phyloP scores from a whole-genome alignment of 768 basidiomycete species.

The Cystofilobasidium capitatum region DNA sequence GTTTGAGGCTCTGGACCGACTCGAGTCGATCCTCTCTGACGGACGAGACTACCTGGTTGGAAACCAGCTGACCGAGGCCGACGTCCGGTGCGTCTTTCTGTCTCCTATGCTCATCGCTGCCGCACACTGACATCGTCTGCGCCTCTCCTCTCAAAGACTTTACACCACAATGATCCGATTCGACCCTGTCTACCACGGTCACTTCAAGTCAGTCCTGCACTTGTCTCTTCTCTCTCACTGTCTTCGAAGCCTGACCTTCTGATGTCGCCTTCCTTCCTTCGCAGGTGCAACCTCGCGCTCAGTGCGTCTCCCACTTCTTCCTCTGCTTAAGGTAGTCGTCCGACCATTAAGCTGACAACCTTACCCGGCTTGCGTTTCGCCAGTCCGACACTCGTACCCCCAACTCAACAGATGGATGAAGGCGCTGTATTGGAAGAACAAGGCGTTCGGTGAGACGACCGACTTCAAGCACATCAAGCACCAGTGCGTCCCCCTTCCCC shows the following conservation, averaged over 20 bases:
- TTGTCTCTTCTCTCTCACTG: too few relatives aligned
- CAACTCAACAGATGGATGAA: slow-evolving; percentile 53
- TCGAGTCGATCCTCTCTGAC: slow-evolving; percentile 60
- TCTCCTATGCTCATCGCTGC: background rate
- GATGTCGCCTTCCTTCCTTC: too few relatives aligned
- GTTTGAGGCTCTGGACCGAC: slow-evolving; percentile 67
- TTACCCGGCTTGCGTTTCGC: background rate
- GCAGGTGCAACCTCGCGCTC: slow-evolving; percentile 72
- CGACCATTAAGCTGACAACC: background rate
- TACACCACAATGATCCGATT: slow-evolving; percentile 89
- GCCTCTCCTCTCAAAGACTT: slow-evolving; percentile 48
- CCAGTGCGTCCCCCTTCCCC: slow-evolving; percentile 40
- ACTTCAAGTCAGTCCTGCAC: too few relatives aligned
- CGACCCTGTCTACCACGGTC: slow-evolving; percentile 78
- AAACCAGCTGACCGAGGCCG: slow-evolving; percentile 58
- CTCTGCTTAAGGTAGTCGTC: slow-evolving; percentile 32
- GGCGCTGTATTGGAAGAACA: slow-evolving; percentile 80
- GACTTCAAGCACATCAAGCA: slow-evolving; percentile 82
- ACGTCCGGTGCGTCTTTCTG: slow-evolving; percentile 36
- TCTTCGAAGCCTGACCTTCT: too few relatives aligned
- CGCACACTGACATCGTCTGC: background rate
- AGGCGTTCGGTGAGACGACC: slow-evolving; percentile 77
- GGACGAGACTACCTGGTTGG: slow-evolving; percentile 79
- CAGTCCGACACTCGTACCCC: slow-evolving; percentile 74
- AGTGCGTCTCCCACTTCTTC: slow-evolving; percentile 32